phyloP scores from a whole-genome alignment of 169 alveolate species.

The Eimeria necatrix region DNA sequence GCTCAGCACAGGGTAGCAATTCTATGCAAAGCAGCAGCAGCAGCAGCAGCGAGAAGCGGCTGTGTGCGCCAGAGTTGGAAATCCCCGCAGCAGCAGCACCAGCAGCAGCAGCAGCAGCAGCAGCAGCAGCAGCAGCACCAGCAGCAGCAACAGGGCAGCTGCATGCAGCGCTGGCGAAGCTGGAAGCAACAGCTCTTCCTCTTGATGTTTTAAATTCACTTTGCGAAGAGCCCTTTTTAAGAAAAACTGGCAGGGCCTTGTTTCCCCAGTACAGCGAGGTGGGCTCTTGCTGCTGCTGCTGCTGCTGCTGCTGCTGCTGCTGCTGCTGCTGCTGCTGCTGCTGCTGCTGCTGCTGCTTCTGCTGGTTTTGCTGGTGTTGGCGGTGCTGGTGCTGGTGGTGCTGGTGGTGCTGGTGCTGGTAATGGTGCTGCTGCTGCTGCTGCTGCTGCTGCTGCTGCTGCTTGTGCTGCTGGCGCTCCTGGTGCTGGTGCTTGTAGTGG shows the following conservation, averaged over 20 bases:
- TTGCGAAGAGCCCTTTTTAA: neutral
- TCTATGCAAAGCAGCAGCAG: neutral
- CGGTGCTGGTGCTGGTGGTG: neutral
- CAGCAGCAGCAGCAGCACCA: neutral
- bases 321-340: slow-evolving; percentile 36
- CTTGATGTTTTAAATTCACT: neutral
- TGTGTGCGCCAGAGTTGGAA: neutral
- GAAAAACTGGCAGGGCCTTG: neutral
- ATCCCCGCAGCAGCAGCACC: neutral
- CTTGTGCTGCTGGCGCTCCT: no score
- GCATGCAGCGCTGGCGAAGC: neutral
- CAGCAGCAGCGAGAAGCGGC: slow-evolving; percentile 34
- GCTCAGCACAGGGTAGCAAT: no score
- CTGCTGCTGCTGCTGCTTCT: neutral
- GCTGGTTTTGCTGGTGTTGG: no score
- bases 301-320: slow-evolving; percentile 34
- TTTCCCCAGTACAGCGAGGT: slow-evolving; percentile 8
- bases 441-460: no score
- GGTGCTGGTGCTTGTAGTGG: neutral
- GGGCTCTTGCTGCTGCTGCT: neutral
- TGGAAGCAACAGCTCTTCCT: neutral
- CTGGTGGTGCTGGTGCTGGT: neutral
- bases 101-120: neutral
- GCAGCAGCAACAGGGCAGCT: slow-evolving; percentile 48
- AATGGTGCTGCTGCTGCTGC: neutral